phyloP scores from a whole-genome alignment of 2,329 filamentous ascomycete species.

The Aureobasidium sp. region DNA sequence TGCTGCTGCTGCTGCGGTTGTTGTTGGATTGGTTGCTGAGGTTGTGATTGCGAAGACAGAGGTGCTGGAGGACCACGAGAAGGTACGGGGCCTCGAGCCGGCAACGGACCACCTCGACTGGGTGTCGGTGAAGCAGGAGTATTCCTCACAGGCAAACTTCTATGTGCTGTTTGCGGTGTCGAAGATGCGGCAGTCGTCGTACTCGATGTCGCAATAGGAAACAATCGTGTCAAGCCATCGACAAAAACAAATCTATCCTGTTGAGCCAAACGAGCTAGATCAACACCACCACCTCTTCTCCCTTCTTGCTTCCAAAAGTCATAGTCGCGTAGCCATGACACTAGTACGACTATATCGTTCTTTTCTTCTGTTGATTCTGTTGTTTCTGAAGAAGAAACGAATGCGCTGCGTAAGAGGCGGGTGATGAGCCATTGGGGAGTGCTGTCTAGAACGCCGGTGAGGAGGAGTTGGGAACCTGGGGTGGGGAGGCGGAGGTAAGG shows the following conservation, averaged over 20 bases:
- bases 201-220: constrained; percentile 31
- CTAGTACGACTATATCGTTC: constrained; percentile 66
- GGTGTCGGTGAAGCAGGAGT: neutral
- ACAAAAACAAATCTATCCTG: constrained; percentile 75
- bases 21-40: neutral
- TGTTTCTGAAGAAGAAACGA: constrained; percentile 31
- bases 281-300: constrained; percentile 73
- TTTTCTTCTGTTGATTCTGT: constrained; percentile 27
- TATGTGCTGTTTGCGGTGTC: neutral
- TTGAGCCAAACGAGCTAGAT: constrained; percentile 67
- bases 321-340: constrained; percentile 84
- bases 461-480: constrained; percentile 66
- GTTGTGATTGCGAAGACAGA: neutral
- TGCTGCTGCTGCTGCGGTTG: neutral
- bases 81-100: constrained; percentile 19
- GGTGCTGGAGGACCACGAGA: neutral
- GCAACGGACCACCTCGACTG: neutral
- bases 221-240: constrained; percentile 75
- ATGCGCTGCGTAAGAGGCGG: constrained; percentile 55
- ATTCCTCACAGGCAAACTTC: neutral
- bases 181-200: constrained; percentile 23
- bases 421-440: constrained; percentile 62
- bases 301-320: constrained; percentile 81
- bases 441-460: constrained; percentile 69
- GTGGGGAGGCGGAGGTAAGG: constrained; percentile 67